Conservation (phyloP, 257 asterid genomes). For the Solanum paucissectum region DNA sequence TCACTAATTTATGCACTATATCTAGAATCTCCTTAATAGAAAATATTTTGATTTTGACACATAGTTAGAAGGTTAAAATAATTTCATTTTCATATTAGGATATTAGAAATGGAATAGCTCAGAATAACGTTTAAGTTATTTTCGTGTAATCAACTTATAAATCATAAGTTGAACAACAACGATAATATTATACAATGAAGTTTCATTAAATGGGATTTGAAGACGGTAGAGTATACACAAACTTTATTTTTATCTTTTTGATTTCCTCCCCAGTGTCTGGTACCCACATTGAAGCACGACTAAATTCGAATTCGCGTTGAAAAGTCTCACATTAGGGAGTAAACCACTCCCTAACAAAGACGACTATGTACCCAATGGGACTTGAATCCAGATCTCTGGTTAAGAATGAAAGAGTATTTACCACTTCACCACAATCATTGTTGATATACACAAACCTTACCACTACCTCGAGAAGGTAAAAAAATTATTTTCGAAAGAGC, state of each 20-base stretch:
- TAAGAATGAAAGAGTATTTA: too few species aligned
- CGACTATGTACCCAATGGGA: neutral
- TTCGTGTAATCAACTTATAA: neutral
- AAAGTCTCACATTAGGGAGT: neutral
- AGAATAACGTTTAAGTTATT: too few species aligned
- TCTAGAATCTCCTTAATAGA: neutral
- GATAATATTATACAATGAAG: too few species aligned
- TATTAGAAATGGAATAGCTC: neutral
- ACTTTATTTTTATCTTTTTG: accelerated
- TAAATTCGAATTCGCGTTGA: accelerated
- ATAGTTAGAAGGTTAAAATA: neutral
- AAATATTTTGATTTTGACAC: too few species aligned
- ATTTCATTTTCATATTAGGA: too few species aligned
- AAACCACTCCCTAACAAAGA: neutral
- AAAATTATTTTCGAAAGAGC: too few species aligned
- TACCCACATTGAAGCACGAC: neutral
- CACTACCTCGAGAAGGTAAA: too few species aligned
- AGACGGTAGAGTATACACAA: neutral
- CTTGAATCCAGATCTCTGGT: neutral
- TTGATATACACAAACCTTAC: too few species aligned
- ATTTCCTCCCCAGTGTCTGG: accelerated
- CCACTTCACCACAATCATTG: too few species aligned
- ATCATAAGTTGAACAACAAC: too few species aligned
- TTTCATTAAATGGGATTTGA: neutral
- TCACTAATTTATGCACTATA: neutral